phyloP scores from a whole-genome alignment of 2,329 filamentous ascomycete species.

The Chrysoporthe austroafricana region DNA sequence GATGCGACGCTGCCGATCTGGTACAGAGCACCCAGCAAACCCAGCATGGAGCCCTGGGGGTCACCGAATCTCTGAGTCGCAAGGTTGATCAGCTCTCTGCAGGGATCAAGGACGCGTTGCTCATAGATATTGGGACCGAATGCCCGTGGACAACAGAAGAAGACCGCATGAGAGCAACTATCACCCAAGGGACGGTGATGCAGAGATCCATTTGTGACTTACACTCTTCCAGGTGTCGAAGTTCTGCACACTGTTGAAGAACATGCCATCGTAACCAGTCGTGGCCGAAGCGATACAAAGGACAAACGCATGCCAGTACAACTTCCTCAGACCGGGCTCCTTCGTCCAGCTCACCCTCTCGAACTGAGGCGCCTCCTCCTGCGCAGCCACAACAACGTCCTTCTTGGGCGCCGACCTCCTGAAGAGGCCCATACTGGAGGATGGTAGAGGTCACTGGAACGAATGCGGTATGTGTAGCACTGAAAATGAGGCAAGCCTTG shows the following conservation, averaged over 20 bases:
- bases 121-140: background rate
- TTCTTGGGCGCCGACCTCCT: conserved; percentile 34
- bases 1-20: conserved; percentile 61
- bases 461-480: background rate
- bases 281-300: conserved; percentile 60
- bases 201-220: background rate
- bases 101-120: background rate
- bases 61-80: conserved; percentile 47
- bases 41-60: conserved; percentile 48
- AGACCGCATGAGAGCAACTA: too few relatives aligned
- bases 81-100: background rate
- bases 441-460: background rate
- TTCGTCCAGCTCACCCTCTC: conserved; percentile 56
- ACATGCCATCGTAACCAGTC: conserved; percentile 58
- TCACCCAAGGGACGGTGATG: too few relatives aligned
- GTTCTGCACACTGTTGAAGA: conserved; percentile 50
- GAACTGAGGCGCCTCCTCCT: conserved; percentile 55
- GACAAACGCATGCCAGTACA: conserved; percentile 57
- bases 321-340: conserved; percentile 58
- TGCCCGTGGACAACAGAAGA: background rate
- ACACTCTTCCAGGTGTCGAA: conserved; percentile 47
- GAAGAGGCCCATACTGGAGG: conserved; percentile 35
- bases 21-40: conserved; percentile 62
- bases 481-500: conserved; percentile 5
- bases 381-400: conserved; percentile 37